These are phyloP conservation scores for Aspergillus awamori DNA, from an alignment of 2,329 filamentous ascomycete genomes.

Conservation along the genomic window DNA sequence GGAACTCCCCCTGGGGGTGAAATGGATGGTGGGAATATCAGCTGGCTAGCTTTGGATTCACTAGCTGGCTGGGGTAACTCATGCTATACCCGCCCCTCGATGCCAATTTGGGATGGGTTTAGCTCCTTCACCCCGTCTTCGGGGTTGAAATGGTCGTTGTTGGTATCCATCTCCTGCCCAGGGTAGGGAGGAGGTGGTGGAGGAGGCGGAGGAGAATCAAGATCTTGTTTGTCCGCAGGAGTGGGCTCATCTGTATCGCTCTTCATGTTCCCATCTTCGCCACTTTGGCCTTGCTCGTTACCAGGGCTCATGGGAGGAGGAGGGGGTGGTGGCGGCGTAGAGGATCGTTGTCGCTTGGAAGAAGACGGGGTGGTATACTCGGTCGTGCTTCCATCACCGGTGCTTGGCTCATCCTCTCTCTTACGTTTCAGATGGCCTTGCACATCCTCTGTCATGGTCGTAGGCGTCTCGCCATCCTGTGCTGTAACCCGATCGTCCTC, in stretches of 20 bases:
- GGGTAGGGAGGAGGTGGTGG: constrained; percentile 39
- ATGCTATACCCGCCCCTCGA: constrained; percentile 29
- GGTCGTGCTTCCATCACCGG: constrained; percentile 33
- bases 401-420: constrained; percentile 52
- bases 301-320: constrained; percentile 33
- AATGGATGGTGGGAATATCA: not conserved
- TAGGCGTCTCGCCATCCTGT: constrained; percentile 16
- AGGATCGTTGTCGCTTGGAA: constrained; percentile 58
- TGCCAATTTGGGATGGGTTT: constrained; percentile 26
- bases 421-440: constrained; percentile 61
- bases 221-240: constrained; percentile 23
- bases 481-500: constrained; percentile 32
- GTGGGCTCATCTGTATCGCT: constrained; percentile 23
- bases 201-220: constrained; percentile 28
- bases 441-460: not conserved
- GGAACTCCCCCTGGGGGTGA: not conserved
- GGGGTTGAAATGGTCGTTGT: constrained; percentile 7
- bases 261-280: constrained; percentile 24
- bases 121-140: constrained; percentile 13
- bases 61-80: not conserved
- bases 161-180: constrained; percentile 25
- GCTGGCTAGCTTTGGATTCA: not conserved
- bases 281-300: constrained; percentile 23
- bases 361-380: constrained; percentile 50
- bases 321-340: constrained; percentile 42